Conservation (phyloP, 2,329 filamentous ascomycete species). For the Thyridium curvatum region DNA sequence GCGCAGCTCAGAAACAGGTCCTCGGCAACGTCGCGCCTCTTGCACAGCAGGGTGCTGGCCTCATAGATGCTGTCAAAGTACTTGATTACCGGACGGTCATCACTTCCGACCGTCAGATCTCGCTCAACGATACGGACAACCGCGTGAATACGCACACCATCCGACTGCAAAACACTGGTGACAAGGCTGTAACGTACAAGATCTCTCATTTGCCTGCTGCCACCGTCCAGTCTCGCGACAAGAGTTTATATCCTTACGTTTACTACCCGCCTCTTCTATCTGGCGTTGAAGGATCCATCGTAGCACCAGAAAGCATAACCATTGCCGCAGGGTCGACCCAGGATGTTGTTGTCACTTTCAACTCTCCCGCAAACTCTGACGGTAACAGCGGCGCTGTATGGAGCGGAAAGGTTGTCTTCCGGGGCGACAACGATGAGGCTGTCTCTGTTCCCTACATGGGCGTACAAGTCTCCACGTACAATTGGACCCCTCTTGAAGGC, state of each 20-base stretch:
- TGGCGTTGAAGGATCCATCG: conserved; percentile 3
- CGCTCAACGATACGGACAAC: conserved; percentile 12
- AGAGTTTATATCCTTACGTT: conserved; percentile 5
- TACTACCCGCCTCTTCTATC: conserved; percentile 9
- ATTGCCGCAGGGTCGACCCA: not conserved
- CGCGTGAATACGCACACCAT: conserved; percentile 9
- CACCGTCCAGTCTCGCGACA: conserved; percentile 6
- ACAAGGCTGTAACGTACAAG: conserved; percentile 6
- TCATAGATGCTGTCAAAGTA: conserved; percentile 9
- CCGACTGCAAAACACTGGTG: conserved; percentile 7
- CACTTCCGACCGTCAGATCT: conserved; percentile 7
- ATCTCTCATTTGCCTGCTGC: not conserved
- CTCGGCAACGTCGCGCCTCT: not conserved
- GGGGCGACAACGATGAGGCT: conserved; percentile 10
- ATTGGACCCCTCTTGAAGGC: conserved; percentile 12
- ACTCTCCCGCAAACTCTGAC: conserved; percentile 2
- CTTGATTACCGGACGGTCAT: conserved; percentile 5
- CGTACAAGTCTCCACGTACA: conserved; percentile 13
- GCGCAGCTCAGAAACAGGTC: conserved; percentile 1
- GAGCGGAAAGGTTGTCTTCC: conserved; percentile 14
- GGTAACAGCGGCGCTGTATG: conserved; percentile 12
- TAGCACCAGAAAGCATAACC: too few species aligned
- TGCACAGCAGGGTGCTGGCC: conserved; percentile 13
- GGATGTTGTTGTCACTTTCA: conserved; percentile 5
- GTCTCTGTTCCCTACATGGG: conserved; percentile 13